A percentile compares a stretch with the other conserved stretches of the same genome.
phyloP scores from a whole-genome alignment of 2,329 filamentous ascomycete species.

The Neonectria sp. region DNA sequence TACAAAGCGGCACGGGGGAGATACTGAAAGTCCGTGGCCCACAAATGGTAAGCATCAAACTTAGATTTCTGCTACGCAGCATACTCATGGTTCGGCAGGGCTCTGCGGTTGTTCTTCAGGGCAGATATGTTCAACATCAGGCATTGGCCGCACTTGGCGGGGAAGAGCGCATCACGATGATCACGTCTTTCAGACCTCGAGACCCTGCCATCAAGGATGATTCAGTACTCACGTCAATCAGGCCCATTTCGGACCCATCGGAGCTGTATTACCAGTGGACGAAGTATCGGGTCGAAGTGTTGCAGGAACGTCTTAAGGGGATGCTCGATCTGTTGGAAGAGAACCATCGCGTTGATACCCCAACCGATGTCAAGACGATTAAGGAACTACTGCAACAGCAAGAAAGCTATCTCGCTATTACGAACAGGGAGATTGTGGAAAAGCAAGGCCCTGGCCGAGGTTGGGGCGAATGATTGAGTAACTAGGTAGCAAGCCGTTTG shows the following conservation, averaged over 20 bases:
- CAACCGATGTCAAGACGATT: background rate
- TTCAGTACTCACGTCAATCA: constrained; percentile 48
- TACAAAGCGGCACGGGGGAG: constrained; percentile 66
- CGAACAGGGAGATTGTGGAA: constrained; percentile 1
- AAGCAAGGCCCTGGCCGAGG: background rate
- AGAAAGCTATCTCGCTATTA: background rate
- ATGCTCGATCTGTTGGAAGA: background rate
- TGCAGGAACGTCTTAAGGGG: background rate
- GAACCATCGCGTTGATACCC: background rate
- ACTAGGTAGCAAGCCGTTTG: background rate
- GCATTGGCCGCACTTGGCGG: constrained; percentile 72
- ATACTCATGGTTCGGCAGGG: constrained; percentile 51
- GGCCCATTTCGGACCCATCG: background rate
- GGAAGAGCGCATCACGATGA: constrained; percentile 75
- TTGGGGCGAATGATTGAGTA: background rate
- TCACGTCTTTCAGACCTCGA: constrained; percentile 75
- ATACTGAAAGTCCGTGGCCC: constrained; percentile 72
- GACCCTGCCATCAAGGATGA: constrained; percentile 71
- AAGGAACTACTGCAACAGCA: constrained; percentile 1
- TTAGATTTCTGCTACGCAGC: fast-evolving
- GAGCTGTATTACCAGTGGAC: constrained; percentile 11
- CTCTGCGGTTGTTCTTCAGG: constrained; percentile 74
- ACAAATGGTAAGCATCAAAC: background rate
- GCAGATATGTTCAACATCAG: constrained; percentile 76
- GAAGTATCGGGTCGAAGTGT: background rate